phyloP scores from a whole-genome alignment of 345 rosid species.

The Isatis tinctoria region DNA sequence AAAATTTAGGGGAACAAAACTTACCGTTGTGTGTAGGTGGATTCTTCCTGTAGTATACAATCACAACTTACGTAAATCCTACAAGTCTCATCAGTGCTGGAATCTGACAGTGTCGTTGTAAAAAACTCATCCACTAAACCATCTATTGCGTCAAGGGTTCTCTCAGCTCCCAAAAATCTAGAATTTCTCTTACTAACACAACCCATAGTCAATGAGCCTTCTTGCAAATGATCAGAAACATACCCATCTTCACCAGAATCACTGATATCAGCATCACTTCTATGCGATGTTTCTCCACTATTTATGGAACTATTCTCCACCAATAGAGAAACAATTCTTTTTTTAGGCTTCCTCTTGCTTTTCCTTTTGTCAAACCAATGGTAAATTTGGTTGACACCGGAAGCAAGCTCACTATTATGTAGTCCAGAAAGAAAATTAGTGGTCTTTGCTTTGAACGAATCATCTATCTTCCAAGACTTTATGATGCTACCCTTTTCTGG shows the following conservation, averaged over 20 bases:
- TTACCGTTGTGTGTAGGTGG: slow-evolving; percentile 56
- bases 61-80: slow-evolving; percentile 51
- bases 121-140: slow-evolving; percentile 62
- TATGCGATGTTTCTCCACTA: slow-evolving; percentile 35
- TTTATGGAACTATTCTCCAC: slow-evolving; percentile 38
- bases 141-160: slow-evolving; percentile 34
- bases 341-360: slow-evolving; percentile 52
- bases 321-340: slow-evolving; percentile 48
- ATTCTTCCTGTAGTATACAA: slow-evolving; percentile 63
- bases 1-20: slow-evolving; percentile 8
- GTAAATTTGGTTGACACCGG: slow-evolving; percentile 41
- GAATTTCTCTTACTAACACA: slow-evolving; percentile 13
- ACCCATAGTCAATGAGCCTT: slow-evolving; percentile 11
- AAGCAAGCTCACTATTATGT: slow-evolving; percentile 38
- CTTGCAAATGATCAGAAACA: slow-evolving; percentile 24
- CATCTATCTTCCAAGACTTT: slow-evolving; percentile 29
- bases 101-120: slow-evolving; percentile 51
- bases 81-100: slow-evolving; percentile 58
- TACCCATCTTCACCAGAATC: slow-evolving; percentile 26
- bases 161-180: slow-evolving; percentile 27
- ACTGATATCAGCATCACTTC: slow-evolving; percentile 34
- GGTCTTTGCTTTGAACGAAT: slow-evolving; percentile 25
- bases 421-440: slow-evolving; percentile 31
- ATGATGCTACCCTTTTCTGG: slow-evolving; percentile 35
- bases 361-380: slow-evolving; percentile 46